These are phyloP conservation scores for Capsella bursapastoris DNA, from an alignment of 345 rosid species.

Conservation along the genomic window DNA sequence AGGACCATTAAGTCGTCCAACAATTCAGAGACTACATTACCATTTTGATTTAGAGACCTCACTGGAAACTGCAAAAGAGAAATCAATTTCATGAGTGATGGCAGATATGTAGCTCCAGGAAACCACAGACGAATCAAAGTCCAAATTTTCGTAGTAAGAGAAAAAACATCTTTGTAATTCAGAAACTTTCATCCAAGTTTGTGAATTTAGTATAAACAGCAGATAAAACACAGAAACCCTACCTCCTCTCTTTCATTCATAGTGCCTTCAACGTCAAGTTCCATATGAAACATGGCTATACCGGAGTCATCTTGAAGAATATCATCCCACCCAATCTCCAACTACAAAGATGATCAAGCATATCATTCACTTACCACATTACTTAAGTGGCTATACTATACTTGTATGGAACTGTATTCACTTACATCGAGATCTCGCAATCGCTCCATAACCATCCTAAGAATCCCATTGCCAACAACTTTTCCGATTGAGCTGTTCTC, in stretches of 20 bases:
- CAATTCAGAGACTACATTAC: slow-evolving; percentile 58
- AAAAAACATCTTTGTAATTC: background rate
- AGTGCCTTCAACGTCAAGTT: background rate
- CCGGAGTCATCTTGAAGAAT: background rate
- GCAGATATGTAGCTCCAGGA: background rate
- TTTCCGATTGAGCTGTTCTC: background rate
- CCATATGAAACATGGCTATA: background rate
- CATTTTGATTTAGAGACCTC: slow-evolving; percentile 47
- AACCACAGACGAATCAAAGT: too few species aligned
- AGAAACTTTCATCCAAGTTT: background rate
- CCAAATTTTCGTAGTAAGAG: too few species aligned
- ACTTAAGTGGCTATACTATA: background rate
- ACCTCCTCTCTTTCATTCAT: background rate
- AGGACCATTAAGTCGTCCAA: slow-evolving; percentile 69
- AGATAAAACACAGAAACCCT: background rate
- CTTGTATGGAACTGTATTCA: background rate
- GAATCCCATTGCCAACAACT: background rate
- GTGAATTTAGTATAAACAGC: background rate
- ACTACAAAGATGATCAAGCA: background rate
- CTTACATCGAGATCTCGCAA: background rate
- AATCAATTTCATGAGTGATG: background rate
- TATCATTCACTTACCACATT: background rate
- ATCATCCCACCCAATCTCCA: background rate
- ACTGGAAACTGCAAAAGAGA: slow-evolving; percentile 50
- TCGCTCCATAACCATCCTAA: background rate